Evolutionary conservation across 805 yeast genomes (phyloP).

Genomic region (Kurtzmaniella fragi): DNA sequence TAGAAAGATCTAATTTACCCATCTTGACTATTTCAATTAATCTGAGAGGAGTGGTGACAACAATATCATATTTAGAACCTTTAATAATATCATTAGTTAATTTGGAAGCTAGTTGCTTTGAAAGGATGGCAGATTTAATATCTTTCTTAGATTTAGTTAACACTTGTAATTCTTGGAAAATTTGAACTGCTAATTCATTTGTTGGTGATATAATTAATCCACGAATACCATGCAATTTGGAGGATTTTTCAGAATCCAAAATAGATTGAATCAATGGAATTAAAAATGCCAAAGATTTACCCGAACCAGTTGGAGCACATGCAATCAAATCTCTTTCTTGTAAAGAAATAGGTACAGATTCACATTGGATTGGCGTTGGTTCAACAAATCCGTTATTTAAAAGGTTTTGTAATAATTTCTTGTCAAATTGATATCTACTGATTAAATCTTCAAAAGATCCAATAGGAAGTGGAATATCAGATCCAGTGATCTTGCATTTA

Average conservation of each 20-base stretch:
- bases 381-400: slow-evolving; percentile 66
- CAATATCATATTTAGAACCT: slow-evolving; percentile 65
- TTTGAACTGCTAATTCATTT: slow-evolving; percentile 87
- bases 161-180: slow-evolving; percentile 59
- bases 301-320: slow-evolving; percentile 98
- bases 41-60: slow-evolving; percentile 86
- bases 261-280: slow-evolving; percentile 70
- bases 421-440: slow-evolving; percentile 61
- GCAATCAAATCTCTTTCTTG: slow-evolving; percentile 75
- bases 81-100: slow-evolving; percentile 56
- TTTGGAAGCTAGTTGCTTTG: slow-evolving; percentile 68
- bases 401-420: slow-evolving; percentile 55
- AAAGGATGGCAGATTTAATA: slow-evolving; percentile 58
- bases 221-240: slow-evolving; percentile 49
- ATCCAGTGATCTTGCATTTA: slow-evolving; percentile 71
- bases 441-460: slow-evolving; percentile 82
- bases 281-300: slow-evolving; percentile 88
- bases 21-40: slow-evolving; percentile 71
- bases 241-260: slow-evolving; percentile 15
- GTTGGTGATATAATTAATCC: slow-evolving; percentile 91
- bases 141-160: slow-evolving; percentile 42
- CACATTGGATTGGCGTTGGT: slow-evolving; percentile 93
- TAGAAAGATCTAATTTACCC: slow-evolving; percentile 54
- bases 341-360: slow-evolving; percentile 73
- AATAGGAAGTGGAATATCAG: slow-evolving; percentile 85